These are phyloP conservation scores for Peniophora sp. DNA, from an alignment of 1,284 basidiomycete species.

Conservation along the genomic window DNA sequence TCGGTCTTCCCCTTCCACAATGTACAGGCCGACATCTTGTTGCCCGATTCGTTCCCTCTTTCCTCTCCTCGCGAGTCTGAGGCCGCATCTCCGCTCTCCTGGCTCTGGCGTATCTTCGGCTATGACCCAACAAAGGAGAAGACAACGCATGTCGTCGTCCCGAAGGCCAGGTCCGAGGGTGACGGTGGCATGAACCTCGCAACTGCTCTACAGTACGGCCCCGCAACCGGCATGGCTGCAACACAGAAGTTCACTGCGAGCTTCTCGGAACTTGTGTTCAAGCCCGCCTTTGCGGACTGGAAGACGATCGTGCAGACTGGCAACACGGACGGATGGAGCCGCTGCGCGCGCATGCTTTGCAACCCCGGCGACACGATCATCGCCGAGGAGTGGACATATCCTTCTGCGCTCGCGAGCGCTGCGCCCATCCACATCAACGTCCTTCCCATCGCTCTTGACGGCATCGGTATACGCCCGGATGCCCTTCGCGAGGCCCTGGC, in stretches of 20 bases:
- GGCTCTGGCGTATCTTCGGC: constrained; percentile 65
- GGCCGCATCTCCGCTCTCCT: constrained; percentile 34
- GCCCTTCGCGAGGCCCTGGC: constrained; percentile 53
- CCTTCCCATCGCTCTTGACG: constrained; percentile 65
- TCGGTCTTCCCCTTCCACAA: constrained; percentile 58
- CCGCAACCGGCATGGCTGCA: constrained; percentile 44
- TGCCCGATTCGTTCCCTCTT: constrained; percentile 25
- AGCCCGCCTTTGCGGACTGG: constrained; percentile 66
- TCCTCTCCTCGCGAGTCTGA: neutral
- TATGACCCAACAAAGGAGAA: constrained; percentile 29
- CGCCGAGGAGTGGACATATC: constrained; percentile 68
- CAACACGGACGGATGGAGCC: constrained; percentile 72
- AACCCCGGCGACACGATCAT: constrained; percentile 71
- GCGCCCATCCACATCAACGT: constrained; percentile 41
- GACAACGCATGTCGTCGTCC: constrained; percentile 46
- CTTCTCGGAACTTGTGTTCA: constrained; percentile 56
- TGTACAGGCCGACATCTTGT: constrained; percentile 38
- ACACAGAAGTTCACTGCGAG: constrained; percentile 48
- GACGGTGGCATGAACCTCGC: constrained; percentile 54
- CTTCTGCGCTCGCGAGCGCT: constrained; percentile 37
- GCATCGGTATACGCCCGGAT: constrained; percentile 59
- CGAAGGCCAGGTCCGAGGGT: constrained; percentile 45
- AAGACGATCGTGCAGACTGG: constrained; percentile 59
- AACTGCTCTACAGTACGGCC: constrained; percentile 68
- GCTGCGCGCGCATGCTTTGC: constrained; percentile 47